Evolutionary conservation across 192 early-diverging fungal genomes (phyloP), one percentile per base, ranked within the genome.

Genomic region (Coemansia sp.): DNA sequence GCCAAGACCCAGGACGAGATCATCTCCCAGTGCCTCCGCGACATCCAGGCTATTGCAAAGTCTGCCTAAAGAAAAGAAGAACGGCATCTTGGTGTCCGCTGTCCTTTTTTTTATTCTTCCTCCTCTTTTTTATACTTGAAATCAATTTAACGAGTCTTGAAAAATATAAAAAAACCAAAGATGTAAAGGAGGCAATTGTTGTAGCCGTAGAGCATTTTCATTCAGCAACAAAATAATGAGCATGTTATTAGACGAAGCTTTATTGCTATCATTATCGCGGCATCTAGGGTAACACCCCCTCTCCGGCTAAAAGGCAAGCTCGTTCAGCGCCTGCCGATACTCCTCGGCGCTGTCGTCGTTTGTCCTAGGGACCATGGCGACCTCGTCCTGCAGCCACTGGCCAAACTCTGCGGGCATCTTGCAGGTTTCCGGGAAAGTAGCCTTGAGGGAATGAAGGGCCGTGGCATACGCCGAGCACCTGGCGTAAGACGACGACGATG

Each of bases 41-140:
- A 83, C 53, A 75, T 80, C 63, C 75, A 78, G 66, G 66, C 62
- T 35, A 69, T 78, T 62, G 66, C 69, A n/a, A 78, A 78, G 70
- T 9, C 75, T 13, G 60, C 62, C 22, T 78, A 72, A 68, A 53
- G 19, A 19, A n/a, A n/a, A n/a, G n/a, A n/a, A n/a, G n/a, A n/a
- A n/a, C n/a, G n/a, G n/a, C n/a, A n/a, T n/a, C n/a, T n/a, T n/a
- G n/a, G n/a, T n/a, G n/a, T n/a, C n/a, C n/a, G n/a, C 1, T 64
- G 29, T 29, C 58, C 39, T 59, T 36, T 45, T 55, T 36, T 42
- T 16, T 7, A 54, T 60, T 49, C 30, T 29, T 54, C 18, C 16
- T 64, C 32, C 28, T 45, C 8, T 42, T 27, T 58, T 32, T 32
- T n/a, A n/a, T n/a, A n/a, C n/a, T n/a, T n/a, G n/a, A n/a, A n/a